Conservation (phyloP, 352 stramenopile species). For the Globisporangium acanthophoron region DNA sequence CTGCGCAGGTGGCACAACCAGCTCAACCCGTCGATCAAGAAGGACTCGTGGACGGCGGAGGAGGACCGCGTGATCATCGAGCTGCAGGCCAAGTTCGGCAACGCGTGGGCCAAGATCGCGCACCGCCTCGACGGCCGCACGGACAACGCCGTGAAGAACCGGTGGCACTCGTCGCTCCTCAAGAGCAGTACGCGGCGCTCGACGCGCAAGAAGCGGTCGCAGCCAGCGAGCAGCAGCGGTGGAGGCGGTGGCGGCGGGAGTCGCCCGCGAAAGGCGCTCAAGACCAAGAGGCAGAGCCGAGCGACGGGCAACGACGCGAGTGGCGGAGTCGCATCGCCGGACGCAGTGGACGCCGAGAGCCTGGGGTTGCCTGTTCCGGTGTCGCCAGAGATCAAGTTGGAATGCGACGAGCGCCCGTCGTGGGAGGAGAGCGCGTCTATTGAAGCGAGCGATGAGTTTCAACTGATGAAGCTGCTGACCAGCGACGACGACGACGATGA, state of each 20-base stretch:
- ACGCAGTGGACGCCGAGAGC: background rate
- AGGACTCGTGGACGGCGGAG: conserved; percentile 67
- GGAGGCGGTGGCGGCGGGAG: no score
- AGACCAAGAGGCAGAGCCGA: background rate
- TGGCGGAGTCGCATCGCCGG: conserved; percentile 1
- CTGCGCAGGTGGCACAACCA: conserved; percentile 76
- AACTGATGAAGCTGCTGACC: background rate
- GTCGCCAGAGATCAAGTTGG: background rate
- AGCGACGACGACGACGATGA: background rate
- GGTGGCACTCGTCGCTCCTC: conserved; percentile 82
- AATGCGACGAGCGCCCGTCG: background rate
- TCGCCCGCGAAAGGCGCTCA: background rate
- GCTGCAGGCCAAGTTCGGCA: conserved; percentile 87
- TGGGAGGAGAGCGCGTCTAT: background rate
- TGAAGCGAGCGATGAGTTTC: background rate
- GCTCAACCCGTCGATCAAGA: conserved; percentile 75
- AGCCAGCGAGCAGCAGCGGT: no score
- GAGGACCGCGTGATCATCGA: conserved; percentile 85
- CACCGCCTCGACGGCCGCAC: conserved; percentile 91
- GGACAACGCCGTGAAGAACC: conserved; percentile 98
- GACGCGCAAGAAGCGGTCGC: no score
- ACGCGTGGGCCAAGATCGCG: conserved; percentile 97
- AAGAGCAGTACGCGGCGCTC: background rate
- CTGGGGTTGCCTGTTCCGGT: background rate
- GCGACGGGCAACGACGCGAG: background rate